Percentiles rank a stretch among this genome's conserved stretches.
These are phyloP conservation scores for Mucor racemosus DNA, from an alignment of 371 early-diverging fungal species.

Conservation along the genomic window DNA sequence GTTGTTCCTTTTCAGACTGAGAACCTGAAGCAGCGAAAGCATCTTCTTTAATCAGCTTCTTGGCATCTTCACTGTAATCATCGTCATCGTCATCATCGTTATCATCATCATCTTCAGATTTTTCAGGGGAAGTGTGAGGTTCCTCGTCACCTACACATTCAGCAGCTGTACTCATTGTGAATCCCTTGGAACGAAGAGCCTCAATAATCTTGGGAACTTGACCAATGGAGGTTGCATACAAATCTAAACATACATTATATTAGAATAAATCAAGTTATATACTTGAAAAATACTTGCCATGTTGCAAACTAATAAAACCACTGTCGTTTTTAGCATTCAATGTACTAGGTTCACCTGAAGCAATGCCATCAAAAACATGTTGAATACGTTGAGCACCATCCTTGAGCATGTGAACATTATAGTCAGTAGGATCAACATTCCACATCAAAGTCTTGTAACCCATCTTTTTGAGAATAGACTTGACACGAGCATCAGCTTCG, in stretches of 20 bases:
- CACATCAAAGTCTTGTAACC: conserved; percentile 55
- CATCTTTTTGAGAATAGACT: conserved; percentile 45
- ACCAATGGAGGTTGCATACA: conserved; percentile 45
- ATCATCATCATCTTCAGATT: neutral
- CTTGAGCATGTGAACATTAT: conserved; percentile 30
- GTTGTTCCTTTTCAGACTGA: neutral
- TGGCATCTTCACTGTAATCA: conserved; percentile 7
- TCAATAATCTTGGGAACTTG: conserved; percentile 47
- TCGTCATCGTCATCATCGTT: neutral
- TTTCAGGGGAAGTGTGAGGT: conserved; percentile 24
- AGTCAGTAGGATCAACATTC: conserved; percentile 58
- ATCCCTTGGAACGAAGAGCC: conserved; percentile 30
- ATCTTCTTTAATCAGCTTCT: neutral
- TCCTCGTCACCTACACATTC: conserved; percentile 39
- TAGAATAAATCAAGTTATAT: neutral
- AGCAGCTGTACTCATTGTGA: conserved; percentile 40
- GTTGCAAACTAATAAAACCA: conserved; percentile 48
- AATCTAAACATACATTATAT: conserved; percentile 27
- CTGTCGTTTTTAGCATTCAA: conserved; percentile 38
- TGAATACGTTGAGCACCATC: conserved; percentile 29
- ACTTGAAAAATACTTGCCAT: conserved; percentile 26
- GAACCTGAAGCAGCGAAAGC: neutral
- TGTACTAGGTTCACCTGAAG: conserved; percentile 22
- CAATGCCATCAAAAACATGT: conserved; percentile 24
- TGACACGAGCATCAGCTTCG: conserved; percentile 55